These are phyloP conservation scores for Lactifluus echinatus DNA, from an alignment of 768 basidiomycete species.

Conservation along the genomic window DNA sequence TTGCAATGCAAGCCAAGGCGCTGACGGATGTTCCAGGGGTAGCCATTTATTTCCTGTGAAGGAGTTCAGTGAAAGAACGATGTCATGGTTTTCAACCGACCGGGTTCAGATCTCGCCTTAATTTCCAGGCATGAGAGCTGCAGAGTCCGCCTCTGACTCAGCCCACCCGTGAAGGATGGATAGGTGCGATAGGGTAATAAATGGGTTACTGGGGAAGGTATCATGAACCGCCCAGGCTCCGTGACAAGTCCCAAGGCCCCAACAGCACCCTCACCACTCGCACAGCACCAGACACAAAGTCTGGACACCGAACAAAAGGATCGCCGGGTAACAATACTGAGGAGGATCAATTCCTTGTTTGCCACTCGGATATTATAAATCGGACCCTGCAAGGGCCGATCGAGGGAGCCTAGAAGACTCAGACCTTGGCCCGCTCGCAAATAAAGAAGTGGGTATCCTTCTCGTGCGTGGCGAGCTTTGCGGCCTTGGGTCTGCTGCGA, in stretches of 20 bases:
- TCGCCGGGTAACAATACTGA: constrained; percentile 35
- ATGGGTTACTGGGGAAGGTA: neutral
- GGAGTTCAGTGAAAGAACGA: too few species aligned
- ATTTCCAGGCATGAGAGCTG: too few species aligned
- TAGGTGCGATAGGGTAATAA: constrained; percentile 20
- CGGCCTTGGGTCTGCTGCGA: constrained; percentile 47
- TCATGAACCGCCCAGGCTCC: constrained; percentile 13
- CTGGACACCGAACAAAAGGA: constrained; percentile 33
- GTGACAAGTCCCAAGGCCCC: constrained; percentile 18
- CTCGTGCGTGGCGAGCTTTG: constrained; percentile 58
- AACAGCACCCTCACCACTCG: constrained; percentile 16
- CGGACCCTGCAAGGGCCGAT: constrained; percentile 55
- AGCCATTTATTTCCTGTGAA: too few species aligned
- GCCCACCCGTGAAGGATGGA: constrained; percentile 14
- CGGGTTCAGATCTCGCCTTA: too few species aligned
- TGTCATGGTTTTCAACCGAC: neutral
- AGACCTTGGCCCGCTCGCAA: constrained; percentile 81
- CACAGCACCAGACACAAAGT: constrained; percentile 14
- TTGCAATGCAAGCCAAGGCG: too few species aligned
- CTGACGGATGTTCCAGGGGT: too few species aligned
- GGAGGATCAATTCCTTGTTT: constrained; percentile 51
- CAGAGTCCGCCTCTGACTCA: too few species aligned
- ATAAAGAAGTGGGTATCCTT: constrained; percentile 21
- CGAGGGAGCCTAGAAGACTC: constrained; percentile 59
- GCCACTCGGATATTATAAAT: constrained; percentile 48